Evolutionary conservation across 192 early-diverging fungal genomes (phyloP).

Genomic region (Dimargaris xerosporica): DNA sequence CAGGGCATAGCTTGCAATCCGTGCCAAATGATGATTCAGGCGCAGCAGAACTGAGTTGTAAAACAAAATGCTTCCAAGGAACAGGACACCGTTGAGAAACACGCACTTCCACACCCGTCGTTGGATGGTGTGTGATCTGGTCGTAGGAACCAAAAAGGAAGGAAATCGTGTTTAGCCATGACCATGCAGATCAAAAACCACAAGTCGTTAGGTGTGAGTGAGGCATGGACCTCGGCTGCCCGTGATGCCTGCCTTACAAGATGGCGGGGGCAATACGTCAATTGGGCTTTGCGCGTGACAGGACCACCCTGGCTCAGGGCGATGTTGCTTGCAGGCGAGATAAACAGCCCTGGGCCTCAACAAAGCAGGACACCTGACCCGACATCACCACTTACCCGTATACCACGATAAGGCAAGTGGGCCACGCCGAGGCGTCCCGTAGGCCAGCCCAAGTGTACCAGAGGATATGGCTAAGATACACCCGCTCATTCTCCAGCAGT

Average conservation of each 20-base stretch:
- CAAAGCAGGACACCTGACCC: too few relatives aligned
- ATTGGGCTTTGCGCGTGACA: too few relatives aligned
- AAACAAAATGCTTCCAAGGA: constrained; percentile 33
- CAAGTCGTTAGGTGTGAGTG: too few relatives aligned
- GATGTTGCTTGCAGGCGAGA: constrained; percentile 12
- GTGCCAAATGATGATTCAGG: constrained; percentile 12
- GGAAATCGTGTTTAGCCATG: too few relatives aligned
- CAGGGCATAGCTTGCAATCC: background rate
- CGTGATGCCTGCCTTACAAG: too few relatives aligned
- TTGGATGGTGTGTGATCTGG: constrained; percentile 27
- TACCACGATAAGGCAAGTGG: constrained; percentile 10
- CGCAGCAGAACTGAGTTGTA: constrained; percentile 22
- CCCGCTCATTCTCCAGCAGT: background rate
- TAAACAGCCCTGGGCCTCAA: too few relatives aligned
- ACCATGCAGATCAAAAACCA: too few relatives aligned
- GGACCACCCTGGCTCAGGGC: too few relatives aligned
- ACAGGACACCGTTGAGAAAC: constrained; percentile 32
- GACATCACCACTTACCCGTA: background rate
- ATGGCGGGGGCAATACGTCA: too few relatives aligned
- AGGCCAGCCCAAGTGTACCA: constrained; percentile 10
- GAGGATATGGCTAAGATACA: background rate
- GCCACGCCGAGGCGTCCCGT: constrained; percentile 10
- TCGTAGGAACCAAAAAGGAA: too few relatives aligned
- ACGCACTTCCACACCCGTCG: constrained; percentile 24
- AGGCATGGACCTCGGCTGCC: too few relatives aligned